Base-by-base conservation (phyloP, 805 yeast genomes). In the Maudiozyma pseudohumilis region DNA sequence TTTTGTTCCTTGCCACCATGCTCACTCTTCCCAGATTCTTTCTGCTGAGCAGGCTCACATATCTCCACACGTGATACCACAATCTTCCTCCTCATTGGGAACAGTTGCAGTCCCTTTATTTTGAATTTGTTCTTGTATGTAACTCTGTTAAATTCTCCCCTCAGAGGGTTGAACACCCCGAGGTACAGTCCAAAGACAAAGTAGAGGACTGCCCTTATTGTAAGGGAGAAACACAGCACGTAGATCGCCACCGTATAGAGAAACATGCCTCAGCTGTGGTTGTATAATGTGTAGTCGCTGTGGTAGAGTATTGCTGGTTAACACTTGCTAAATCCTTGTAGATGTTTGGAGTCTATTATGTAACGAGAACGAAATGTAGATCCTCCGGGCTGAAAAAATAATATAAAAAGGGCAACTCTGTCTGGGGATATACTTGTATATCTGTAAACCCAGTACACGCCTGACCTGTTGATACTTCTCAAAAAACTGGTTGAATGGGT, bases 111-210 rank as follows among this genome's bases (percentile, higher is more conserved):
- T 11, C 48, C 42, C 18, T 39, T 37, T n/a, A 54, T 29, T 9
- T 37, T 15, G 4, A 45, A 16, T 9, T 35, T 40, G 36, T 43
- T 43, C 20, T 42, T 42, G 16, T 42, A 39, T 3, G 27, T 22
- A 8, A 55, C 31, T 8, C 40, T 26, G 7, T 44, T 32, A 11
- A 52, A 25, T 35, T 44, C 45, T 2, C 44, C 34, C 27, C 39
- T 47, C n/a, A 52, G 23, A 16, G 56, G 55, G 29, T 55, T 49
- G 29, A 51, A 36, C 34, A 40, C 45, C 6, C 29, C 25, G n/a
- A 48, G 39, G 6, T 48, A 40, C 3, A 48, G 9, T 2, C 55
- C 56, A 3, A 39, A 19, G 7, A 40, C 15, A 19, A 7, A 19
- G 21, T 23, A 15, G 15, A 23, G 15, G 6, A 29, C 8, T 11